Conservation (phyloP, 192 early-diverging fungal genomes). For the Chytriomyces sp. region DNA sequence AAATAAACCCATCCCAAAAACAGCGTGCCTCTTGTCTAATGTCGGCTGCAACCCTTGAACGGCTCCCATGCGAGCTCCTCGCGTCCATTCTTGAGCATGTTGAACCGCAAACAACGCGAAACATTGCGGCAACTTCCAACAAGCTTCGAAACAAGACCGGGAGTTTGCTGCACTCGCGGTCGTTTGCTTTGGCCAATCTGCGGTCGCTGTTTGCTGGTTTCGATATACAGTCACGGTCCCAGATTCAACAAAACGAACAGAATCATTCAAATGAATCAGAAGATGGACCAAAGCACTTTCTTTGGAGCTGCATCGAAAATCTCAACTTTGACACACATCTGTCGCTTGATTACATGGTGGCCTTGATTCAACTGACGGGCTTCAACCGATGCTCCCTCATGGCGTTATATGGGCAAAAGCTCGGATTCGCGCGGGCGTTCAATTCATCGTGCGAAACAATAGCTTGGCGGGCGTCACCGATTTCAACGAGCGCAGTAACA, state of each 20-base stretch:
- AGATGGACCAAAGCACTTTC: not conserved
- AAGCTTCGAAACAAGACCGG: not conserved
- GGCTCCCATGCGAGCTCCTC: not conserved
- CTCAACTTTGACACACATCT: not conserved
- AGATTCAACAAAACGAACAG: not conserved
- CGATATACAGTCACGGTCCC: not conserved
- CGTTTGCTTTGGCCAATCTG: slow-evolving; percentile 8
- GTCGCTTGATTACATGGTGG: not conserved
- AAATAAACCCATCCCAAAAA: not conserved
- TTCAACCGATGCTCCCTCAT: not conserved
- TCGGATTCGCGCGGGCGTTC: too few species aligned
- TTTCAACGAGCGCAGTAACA: too few species aligned
- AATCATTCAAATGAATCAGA: not conserved
- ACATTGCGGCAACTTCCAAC: not conserved
- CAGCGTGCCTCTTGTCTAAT: not conserved
- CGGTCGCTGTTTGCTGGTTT: not conserved
- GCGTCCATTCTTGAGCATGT: not conserved
- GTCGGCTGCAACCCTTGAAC: not conserved
- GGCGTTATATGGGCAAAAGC: too few species aligned
- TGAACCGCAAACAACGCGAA: not conserved
- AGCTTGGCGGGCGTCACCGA: too few species aligned
- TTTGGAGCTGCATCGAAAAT: not conserved
- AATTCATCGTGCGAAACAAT: too few species aligned
- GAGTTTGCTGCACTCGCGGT: not conserved
- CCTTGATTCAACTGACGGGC: not conserved